Evolutionary conservation across 805 yeast species (phyloP).

Genomic region (Candida insectalens): DNA sequence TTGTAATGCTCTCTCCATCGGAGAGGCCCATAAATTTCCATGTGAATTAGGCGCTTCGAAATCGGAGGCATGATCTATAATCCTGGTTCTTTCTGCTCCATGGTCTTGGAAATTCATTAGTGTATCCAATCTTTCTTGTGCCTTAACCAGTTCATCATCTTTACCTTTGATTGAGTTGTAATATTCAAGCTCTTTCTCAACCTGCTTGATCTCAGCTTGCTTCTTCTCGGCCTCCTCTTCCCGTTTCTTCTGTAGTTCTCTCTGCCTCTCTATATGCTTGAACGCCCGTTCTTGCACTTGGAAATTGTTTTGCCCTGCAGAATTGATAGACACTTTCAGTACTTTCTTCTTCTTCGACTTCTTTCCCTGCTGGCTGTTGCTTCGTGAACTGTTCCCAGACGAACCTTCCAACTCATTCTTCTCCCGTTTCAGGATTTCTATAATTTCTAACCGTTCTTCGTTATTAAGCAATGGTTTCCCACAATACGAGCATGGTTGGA

Average conservation of each 20-base stretch:
- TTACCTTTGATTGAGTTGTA: conserved; percentile 29
- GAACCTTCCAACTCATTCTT: conserved; percentile 31
- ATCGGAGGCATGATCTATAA: conserved; percentile 90
- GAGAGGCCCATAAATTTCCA: conserved; percentile 74
- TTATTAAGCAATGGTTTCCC: conserved; percentile 53
- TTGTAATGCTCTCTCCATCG: conserved; percentile 77
- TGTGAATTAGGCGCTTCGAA: conserved; percentile 47
- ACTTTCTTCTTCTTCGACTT: conserved; percentile 33
- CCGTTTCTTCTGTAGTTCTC: conserved; percentile 23
- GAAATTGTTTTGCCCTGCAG: conserved; percentile 58
- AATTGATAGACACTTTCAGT: conserved; percentile 42
- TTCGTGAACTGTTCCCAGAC: conserved; percentile 2
- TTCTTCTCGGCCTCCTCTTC: conserved; percentile 29
- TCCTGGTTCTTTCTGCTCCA: conserved; percentile 81
- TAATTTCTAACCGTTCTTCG: conserved; percentile 53
- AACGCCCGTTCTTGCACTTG: conserved; percentile 59
- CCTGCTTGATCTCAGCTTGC: conserved; percentile 29
- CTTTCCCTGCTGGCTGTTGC: conserved; percentile 10
- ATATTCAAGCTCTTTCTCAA: conserved; percentile 33
- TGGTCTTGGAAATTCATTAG: conserved; percentile 74
- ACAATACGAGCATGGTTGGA: conserved; percentile 84
- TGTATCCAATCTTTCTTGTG: conserved; percentile 65
- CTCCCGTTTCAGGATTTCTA: conserved; percentile 43
- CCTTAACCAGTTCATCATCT: conserved; percentile 55
- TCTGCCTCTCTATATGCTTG: conserved; percentile 44